phyloP scores from a whole-genome alignment of 1,284 basidiomycete species.

The Vanrija sp. region DNA sequence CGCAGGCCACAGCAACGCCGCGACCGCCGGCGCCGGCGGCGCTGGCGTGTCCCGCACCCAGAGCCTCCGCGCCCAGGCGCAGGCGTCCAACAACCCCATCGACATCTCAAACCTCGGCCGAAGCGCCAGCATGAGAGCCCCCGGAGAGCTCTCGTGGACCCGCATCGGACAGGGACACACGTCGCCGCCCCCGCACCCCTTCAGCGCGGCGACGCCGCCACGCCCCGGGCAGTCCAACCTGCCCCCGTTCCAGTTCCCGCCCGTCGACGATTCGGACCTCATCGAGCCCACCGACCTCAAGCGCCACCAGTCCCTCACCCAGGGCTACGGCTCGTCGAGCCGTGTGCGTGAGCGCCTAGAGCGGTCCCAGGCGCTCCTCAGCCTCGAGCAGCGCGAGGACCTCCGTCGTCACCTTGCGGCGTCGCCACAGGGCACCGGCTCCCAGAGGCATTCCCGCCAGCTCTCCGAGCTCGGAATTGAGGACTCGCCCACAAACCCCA shows the following conservation, averaged over 20 bases:
- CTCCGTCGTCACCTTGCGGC: constrained; percentile 20
- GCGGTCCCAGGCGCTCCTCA: constrained; percentile 38
- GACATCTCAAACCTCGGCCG: constrained; percentile 29
- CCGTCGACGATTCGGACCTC: constrained; percentile 9
- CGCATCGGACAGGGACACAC: constrained; percentile 9
- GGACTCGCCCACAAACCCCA: constrained; percentile 37
- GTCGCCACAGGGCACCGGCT: constrained; percentile 9
- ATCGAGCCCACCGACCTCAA: constrained; percentile 30
- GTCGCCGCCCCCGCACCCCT: constrained; percentile 24
- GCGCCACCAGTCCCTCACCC: constrained; percentile 46
- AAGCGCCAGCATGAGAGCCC: constrained; percentile 36
- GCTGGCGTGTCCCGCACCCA: constrained; percentile 41
- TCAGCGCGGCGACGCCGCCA: constrained; percentile 39
- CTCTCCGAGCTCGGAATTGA: constrained; percentile 19
- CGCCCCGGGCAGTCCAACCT: constrained; percentile 36
- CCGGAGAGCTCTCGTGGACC: constrained; percentile 30
- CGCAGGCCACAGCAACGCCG: neutral
- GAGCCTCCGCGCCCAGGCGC: constrained; percentile 34
- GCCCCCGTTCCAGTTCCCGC: constrained; percentile 27
- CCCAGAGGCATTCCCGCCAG: constrained; percentile 14
- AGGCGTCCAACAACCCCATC: constrained; percentile 24
- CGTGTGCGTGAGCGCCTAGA: constrained; percentile 40
- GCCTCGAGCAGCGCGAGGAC: constrained; percentile 38
- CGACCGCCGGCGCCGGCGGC: constrained; percentile 1
- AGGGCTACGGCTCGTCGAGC: constrained; percentile 37